Evolutionary conservation across 1,139 yeast genomes (phyloP), one percentile per base, ranked within the genome.

Genomic region (Protomyces gravidus): DNA sequence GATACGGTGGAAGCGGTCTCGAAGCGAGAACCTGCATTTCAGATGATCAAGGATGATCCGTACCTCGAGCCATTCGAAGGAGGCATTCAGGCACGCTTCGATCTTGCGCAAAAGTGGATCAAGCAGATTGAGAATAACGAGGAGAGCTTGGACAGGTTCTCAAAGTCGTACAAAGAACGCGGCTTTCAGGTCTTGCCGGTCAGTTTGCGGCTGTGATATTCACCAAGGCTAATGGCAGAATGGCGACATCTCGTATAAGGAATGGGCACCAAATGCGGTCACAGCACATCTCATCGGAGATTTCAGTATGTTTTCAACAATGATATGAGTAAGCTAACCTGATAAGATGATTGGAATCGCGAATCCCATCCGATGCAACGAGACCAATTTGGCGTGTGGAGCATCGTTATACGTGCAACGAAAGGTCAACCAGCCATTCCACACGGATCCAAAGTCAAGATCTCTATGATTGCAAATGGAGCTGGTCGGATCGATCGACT

Each of bases 231-330:
- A 19, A 26, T 19, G 5, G 11, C 17, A 53, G 46, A 63, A 66
- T 11, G 82, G 82, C 61, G 77, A 80, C 13, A 80, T 90, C 53
- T 71, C 75, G 1, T 85, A 86, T 67, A 77, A 80, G 32, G 95
- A 90, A 72, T 90, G 96, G 82, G 89, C 95, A 2, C 98, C 97
- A 5, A 84, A 88, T 68, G 97, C 96, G 1, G 69, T 69, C 5
- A 76, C 72, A 51, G 97, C 95, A 1, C 79, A 82, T 53, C 71
- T 92, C 36, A 84, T 88, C 61, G 98, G 98, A 9, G 97, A 90
- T 60, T 92, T 92, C 77, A 92, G 67, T 63, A 49, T 25, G 65
- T 19, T 6, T n/a, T 19, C 28, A 13, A 27, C 11, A 15, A 27
- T 2, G 6, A 5, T 3, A 5, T 40, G 13, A 23, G 9, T n/a